A percentile compares a stretch with the other conserved stretches of the same genome.
These are phyloP conservation scores for Glycine latifolia DNA, from an alignment of 306 rosid species.

Conservation along the genomic window DNA sequence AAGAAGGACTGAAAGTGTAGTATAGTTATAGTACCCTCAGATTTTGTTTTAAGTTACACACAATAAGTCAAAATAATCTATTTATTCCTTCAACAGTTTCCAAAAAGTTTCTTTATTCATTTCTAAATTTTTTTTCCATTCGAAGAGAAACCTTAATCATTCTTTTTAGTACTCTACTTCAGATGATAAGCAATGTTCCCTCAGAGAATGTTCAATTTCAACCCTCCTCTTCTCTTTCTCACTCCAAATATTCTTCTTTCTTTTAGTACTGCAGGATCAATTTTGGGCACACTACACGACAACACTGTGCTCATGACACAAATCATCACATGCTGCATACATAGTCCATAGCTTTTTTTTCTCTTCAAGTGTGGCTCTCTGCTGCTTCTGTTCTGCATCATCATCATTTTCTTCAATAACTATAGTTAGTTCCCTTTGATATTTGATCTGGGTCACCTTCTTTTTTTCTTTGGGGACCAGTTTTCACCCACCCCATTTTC, in stretches of 20 bases:
- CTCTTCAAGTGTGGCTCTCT: not conserved
- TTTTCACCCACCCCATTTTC: not conserved
- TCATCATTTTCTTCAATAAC: no score
- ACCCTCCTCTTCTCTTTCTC: not conserved
- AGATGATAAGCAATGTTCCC: conserved; percentile 40
- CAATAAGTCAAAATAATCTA: conserved; percentile 43
- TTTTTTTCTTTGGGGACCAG: conserved; percentile 26
- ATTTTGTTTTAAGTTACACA: conserved; percentile 36
- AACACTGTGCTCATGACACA: no score
- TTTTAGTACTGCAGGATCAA: conserved; percentile 22
- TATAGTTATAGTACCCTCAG: not conserved
- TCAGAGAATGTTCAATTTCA: conserved; percentile 21
- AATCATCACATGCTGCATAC: conserved; percentile 40
- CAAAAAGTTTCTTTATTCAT: conserved; percentile 24
- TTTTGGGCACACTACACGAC: not conserved
- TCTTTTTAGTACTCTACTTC: conserved; percentile 13
- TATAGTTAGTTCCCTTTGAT: conserved; percentile 32
- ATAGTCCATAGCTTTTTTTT: conserved; percentile 13
- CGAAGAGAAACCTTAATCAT: conserved; percentile 38
- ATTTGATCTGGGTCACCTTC: conserved; percentile 45
- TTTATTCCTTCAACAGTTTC: conserved; percentile 39
- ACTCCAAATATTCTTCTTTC: conserved; percentile 17
- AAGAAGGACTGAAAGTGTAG: conserved; percentile 28
- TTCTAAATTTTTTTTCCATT: conserved; percentile 33
- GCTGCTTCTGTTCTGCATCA: no score